Conservation (phyloP, 2,329 filamentous ascomycete genomes). For the Hypocreales sp. region DNA sequence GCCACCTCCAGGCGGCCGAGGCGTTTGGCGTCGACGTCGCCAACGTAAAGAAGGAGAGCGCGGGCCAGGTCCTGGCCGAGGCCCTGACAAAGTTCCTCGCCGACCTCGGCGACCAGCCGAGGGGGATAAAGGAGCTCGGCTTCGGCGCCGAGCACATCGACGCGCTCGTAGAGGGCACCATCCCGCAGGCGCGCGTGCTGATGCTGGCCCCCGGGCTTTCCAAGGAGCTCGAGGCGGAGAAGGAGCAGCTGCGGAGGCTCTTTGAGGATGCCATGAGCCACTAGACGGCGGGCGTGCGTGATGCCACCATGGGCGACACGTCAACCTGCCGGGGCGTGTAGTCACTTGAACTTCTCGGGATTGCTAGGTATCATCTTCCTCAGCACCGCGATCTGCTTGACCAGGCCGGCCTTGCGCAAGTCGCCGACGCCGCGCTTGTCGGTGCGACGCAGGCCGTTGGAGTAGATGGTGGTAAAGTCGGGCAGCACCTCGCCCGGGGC, state of each 20-base stretch:
- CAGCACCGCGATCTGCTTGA: constrained; percentile 53
- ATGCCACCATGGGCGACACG: too few relatives aligned
- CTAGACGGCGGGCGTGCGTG: constrained; percentile 6
- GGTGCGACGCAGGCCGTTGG: constrained; percentile 39
- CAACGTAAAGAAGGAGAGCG: constrained; percentile 76
- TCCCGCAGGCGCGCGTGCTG: constrained; percentile 80
- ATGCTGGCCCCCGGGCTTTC: constrained; percentile 78
- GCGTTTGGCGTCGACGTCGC: constrained; percentile 80
- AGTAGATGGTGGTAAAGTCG: constrained; percentile 56
- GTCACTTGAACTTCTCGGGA: constrained; percentile 30
- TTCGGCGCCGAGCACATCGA: constrained; percentile 67
- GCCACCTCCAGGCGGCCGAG: constrained; percentile 80
- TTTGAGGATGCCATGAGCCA: constrained; percentile 45
- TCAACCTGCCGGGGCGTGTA: constrained; percentile 1
- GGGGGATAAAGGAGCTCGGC: constrained; percentile 69
- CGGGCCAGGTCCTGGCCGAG: constrained; percentile 75
- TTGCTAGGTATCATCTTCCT: constrained; percentile 52
- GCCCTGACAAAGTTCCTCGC: constrained; percentile 70
- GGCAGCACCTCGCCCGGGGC: constrained; percentile 40
- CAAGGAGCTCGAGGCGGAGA: constrained; percentile 52
- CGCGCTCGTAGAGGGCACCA: constrained; percentile 77
- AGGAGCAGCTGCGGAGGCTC: constrained; percentile 52
- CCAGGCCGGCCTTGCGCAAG: constrained; percentile 45
- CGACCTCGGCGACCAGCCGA: constrained; percentile 77
- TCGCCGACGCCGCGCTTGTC: constrained; percentile 48